Evolutionary conservation across 495 filamentous ascomycete genomes (phyloP), one percentile per base, ranked within the genome.

Genomic region (Podospora tetraspora): DNA sequence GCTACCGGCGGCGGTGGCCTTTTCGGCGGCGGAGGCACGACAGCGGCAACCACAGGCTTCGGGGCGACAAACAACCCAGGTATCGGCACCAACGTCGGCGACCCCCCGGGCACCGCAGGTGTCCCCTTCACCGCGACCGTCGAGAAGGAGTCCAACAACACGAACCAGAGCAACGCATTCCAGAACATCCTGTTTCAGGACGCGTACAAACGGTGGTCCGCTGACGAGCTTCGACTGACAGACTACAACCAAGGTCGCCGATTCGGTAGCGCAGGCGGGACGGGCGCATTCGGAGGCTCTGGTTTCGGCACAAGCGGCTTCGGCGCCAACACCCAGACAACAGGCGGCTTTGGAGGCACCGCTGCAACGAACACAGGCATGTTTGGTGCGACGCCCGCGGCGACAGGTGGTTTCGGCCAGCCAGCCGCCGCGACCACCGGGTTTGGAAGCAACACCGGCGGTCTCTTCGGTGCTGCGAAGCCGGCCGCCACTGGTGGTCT

Each of bases 191-290:
- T 87, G 16, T 96, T 97, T 71, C 90, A 91, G 84, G 88, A 88
- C 60, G 87, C 92, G 0, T 98, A 97, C 79, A 87, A 86, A 75
- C 93, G 93, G 69, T 97, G 87, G 78, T 97, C 92, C 5, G 87
- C 91, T 43, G 95, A 99, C 76, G 95, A 99, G 78, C 79, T 99
- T 59, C 87, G 95, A 74, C 77, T 96, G 66, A 92, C 86, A 37
- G 95, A 99, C 79, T 99, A 98, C 79, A 86, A 88, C 64, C 89
- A 92, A 81, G 95, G 95, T 25, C 86, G 95, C 66, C 87, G 89
- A 43, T 91, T 83, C 71, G 95, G 93, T 9, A 94, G 92, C 71
- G 83, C 85, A 23, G 91, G 91, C 66, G 92, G 92, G 62, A 85
- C 90, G 57, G 92, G 92, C 34, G 91, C 90, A 5, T 99, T 99